phyloP scores from a whole-genome alignment of 2,329 filamentous ascomycete genomes.

The Emergomyces pasteurianus region DNA sequence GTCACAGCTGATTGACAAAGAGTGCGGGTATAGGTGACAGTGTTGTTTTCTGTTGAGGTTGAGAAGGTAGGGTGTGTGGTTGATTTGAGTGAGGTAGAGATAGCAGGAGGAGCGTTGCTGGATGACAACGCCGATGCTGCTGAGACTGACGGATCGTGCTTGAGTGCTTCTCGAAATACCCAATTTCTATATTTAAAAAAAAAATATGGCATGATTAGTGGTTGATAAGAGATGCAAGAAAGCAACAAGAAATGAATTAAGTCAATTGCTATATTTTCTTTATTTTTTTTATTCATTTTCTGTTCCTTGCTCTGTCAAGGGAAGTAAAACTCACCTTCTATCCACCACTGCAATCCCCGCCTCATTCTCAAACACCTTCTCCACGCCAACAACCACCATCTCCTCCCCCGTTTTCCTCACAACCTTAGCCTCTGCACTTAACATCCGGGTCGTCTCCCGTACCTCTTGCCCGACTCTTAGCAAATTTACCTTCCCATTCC shows the following conservation, averaged over 20 bases:
- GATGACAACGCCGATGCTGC: background rate
- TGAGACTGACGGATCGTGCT: conserved; percentile 10
- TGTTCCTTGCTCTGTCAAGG: background rate
- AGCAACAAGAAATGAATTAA: background rate
- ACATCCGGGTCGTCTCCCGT: conserved; percentile 44
- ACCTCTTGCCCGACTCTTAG: conserved; percentile 45
- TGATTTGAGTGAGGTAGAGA: conserved; percentile 3
- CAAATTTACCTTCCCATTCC: conserved; percentile 23
- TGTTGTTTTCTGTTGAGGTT: conserved; percentile 5
- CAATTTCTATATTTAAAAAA: conserved; percentile 25
- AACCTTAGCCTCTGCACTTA: conserved; percentile 44
- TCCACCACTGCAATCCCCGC: conserved; percentile 44
- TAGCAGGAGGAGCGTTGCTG: conserved; percentile 1
- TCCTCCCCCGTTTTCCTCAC: conserved; percentile 43
- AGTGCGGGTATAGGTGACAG: conserved; percentile 20
- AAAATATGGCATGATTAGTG: background rate
- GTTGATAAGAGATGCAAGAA: background rate
- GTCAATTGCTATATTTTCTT: background rate
- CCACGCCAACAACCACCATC: conserved; percentile 54
- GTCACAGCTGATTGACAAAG: conserved; percentile 28
- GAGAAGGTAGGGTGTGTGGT: conserved; percentile 11
- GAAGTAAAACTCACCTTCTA: conserved; percentile 29
- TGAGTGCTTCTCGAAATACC: conserved; percentile 33
- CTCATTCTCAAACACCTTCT: conserved; percentile 46
- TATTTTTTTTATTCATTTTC: background rate